Evolutionary conservation across 352 stramenopile species (phyloP), one percentile per base, ranked within the genome.

Genomic region (Globisporangium nagaii): DNA sequence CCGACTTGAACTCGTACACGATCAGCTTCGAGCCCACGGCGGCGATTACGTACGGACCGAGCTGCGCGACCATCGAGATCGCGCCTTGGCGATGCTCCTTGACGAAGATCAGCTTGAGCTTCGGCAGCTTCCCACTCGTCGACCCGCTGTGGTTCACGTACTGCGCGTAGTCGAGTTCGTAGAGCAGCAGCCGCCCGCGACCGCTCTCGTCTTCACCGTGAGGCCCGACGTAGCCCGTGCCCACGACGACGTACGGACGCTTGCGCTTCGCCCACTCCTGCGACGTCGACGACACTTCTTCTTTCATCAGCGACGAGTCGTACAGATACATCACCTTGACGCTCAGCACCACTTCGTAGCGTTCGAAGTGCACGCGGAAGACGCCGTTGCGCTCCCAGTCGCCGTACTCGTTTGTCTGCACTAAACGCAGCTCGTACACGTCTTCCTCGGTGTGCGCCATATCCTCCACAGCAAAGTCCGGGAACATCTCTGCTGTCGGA

Each of bases 1-100:
- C 83, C 22, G 79, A 90, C 68, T 95, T 95, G 73, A 90, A 90
- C 52, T 93, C 80, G 61, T 95, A 92, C 65, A 93, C 80, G 44
- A 95, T 95, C 27, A 95, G 68, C 63, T 95, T 95, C 20, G 86
- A 91, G 20, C 84, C 84, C 11, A 95, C 82, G 6, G 84, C 79
- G 0, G 84, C 83, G n/a, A 95, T 58, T 28, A 95, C 83, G 50
- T 93, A 93, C 32, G 81, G 77, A 4, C 84, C 84, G 7, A 95
- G 67, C 54, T 93, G 82, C 0, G 78, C 25, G 1, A 95, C 83
- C 41, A 66, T 75, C 10, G 84, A 92, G 49, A 95, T 91, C 1
- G 83, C 80, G 30, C 82, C 84, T 41, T 95, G 84, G 24, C 84
- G 73, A 45, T 95, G 80, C 40, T 95, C 84, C 52, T 95, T 95